phyloP scores from a whole-genome alignment of 2,329 filamentous ascomycete genomes.

The Cryphonectria carpinicola region DNA sequence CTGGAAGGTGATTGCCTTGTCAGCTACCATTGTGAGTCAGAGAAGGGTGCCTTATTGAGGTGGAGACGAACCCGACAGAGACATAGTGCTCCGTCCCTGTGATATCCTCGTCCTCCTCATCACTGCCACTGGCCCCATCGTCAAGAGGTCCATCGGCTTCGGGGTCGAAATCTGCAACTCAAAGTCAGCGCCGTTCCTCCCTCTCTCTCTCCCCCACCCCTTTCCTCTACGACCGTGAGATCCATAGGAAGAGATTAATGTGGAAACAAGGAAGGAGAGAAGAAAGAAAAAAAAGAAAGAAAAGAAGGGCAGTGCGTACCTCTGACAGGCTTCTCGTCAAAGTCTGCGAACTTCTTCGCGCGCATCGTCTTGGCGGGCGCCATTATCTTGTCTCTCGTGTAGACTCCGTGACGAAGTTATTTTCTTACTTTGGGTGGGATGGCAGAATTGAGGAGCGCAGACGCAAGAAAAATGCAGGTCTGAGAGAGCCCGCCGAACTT shows the following conservation, averaged over 20 bases:
- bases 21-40: not conserved
- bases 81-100: slow-evolving; percentile 86
- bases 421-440: not conserved
- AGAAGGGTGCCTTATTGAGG: not conserved
- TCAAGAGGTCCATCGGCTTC: slow-evolving; percentile 65
- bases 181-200: slow-evolving; percentile 9
- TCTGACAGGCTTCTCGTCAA: slow-evolving; percentile 63
- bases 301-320: slow-evolving; percentile 48
- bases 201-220: not conserved
- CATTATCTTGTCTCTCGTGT: slow-evolving; percentile 45
- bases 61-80: slow-evolving; percentile 63
- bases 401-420: not conserved
- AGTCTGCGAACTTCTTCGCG: slow-evolving; percentile 64
- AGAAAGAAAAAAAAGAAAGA: not conserved
- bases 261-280: not conserved
- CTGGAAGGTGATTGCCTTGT: slow-evolving; percentile 42
- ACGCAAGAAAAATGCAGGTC: slow-evolving; percentile 24
- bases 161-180: slow-evolving; percentile 73
- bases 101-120: slow-evolving; percentile 51
- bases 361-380: slow-evolving; percentile 52
- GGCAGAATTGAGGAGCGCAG: slow-evolving; percentile 26
- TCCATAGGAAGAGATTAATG: not conserved
- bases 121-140: slow-evolving; percentile 55
- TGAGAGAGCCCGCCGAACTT: slow-evolving; percentile 28
- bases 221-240: not conserved